Conservation (phyloP, 805 yeast species). For the Hemisphaericaspora nanyangensis region DNA sequence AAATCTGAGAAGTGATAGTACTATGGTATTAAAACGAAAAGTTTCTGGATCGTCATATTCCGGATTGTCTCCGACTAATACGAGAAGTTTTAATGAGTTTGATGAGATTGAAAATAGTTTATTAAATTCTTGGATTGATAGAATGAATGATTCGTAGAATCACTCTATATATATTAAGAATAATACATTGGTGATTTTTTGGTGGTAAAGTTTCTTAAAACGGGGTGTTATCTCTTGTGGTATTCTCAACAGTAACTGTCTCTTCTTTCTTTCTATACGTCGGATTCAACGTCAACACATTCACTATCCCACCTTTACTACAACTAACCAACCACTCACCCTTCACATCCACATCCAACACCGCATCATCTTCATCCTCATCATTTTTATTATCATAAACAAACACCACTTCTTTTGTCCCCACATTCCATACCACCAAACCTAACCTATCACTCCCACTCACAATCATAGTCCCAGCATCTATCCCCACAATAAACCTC, state of each 20-base stretch:
- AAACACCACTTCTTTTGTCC: slow-evolving; percentile 42
- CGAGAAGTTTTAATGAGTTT: slow-evolving; percentile 16
- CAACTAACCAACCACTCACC: slow-evolving; percentile 36
- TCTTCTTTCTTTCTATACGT: slow-evolving; percentile 3
- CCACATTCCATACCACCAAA: slow-evolving; percentile 64
- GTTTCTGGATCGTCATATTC: slow-evolving; percentile 1
- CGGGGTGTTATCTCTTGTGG: neutral
- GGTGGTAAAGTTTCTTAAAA: no score
- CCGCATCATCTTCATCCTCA: no score
- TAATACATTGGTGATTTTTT: no score
- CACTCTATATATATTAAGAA: no score
- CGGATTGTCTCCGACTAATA: neutral
- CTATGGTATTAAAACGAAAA: neutral
- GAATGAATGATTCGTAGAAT: slow-evolving; percentile 23
- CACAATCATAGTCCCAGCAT: slow-evolving; percentile 37
- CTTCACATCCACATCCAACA: slow-evolving; percentile 40
- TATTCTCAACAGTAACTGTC: neutral
- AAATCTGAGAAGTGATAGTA: neutral
- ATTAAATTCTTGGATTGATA: slow-evolving; percentile 40
- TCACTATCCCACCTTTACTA: slow-evolving; percentile 19
- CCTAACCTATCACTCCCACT: slow-evolving; percentile 61
- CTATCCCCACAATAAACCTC: slow-evolving; percentile 41
- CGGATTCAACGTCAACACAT: slow-evolving; percentile 18
- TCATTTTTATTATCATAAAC: slow-evolving; percentile 7
- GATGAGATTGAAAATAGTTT: slow-evolving; percentile 42